phyloP scores from a whole-genome alignment of 257 asterid genomes.

The Nicotiana knightiana region DNA sequence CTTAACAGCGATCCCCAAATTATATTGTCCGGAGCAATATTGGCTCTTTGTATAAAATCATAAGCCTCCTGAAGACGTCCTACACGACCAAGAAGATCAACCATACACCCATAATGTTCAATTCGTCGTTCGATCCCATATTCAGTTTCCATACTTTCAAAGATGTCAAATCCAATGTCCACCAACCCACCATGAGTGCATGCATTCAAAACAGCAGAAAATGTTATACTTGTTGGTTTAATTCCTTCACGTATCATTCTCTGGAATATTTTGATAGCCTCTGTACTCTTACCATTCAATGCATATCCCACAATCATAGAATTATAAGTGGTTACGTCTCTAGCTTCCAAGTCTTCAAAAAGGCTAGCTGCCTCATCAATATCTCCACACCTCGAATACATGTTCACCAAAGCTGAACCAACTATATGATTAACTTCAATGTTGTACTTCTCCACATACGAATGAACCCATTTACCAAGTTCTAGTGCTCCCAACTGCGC shows the following conservation, averaged over 20 bases:
- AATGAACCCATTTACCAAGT: constrained; percentile 53
- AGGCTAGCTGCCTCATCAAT: constrained; percentile 38
- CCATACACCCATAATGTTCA: constrained; percentile 56
- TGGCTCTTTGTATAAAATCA: constrained; percentile 25
- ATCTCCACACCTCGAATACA: constrained; percentile 52
- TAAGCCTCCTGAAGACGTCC: constrained; percentile 49
- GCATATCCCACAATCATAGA: constrained; percentile 46
- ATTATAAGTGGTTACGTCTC: constrained; percentile 41
- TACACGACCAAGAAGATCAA: constrained; percentile 55
- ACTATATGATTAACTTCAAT: constrained; percentile 38
- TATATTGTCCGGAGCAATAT: constrained; percentile 29
- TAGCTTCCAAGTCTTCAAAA: constrained; percentile 26
- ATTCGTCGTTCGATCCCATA: constrained; percentile 31
- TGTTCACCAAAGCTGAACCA: constrained; percentile 45
- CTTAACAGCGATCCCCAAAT: constrained; percentile 48
- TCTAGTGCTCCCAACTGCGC: constrained; percentile 47
- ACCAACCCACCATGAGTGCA: constrained; percentile 52
- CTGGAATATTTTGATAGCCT: constrained; percentile 34
- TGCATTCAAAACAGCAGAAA: constrained; percentile 44
- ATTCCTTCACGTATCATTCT: constrained; percentile 33
- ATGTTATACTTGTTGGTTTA: constrained; percentile 37
- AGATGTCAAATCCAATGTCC: constrained; percentile 33
- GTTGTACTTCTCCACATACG: constrained; percentile 25
- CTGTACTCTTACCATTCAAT: constrained; percentile 40
- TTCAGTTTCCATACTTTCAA: constrained; percentile 27